Percentiles rank a stretch among this genome's conserved stretches.
phyloP scores from a whole-genome alignment of 1,139 yeast genomes.

The Diutina ranongensis region DNA sequence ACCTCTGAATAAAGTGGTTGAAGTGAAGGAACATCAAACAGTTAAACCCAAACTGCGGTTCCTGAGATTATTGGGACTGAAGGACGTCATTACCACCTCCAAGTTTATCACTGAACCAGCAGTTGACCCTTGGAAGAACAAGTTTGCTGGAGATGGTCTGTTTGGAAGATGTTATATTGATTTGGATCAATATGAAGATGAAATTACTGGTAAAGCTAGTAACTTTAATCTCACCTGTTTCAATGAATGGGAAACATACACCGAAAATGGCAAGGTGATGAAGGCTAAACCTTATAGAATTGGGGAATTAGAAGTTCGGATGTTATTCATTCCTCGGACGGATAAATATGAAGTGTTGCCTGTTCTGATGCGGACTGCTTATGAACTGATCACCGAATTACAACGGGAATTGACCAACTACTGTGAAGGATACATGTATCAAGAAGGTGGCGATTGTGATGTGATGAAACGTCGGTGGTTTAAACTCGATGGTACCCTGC shows the following conservation, averaged over 20 bases:
- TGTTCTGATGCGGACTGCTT: constrained; percentile 48
- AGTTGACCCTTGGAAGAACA: constrained; percentile 43
- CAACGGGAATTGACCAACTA: constrained; percentile 23
- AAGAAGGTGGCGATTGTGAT: constrained; percentile 71
- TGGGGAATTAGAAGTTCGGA: constrained; percentile 58
- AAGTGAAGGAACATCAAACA: constrained; percentile 42
- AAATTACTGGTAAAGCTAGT: constrained; percentile 41
- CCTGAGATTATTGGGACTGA: constrained; percentile 38
- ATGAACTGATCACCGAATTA: constrained; percentile 38
- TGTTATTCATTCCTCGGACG: constrained; percentile 59
- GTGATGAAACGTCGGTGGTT: constrained; percentile 53
- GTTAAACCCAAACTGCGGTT: constrained; percentile 35
- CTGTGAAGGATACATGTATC: constrained; percentile 55
- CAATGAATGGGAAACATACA: constrained; percentile 67
- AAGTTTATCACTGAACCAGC: constrained; percentile 40
- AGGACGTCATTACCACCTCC: constrained; percentile 40
- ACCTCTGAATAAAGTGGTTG: constrained; percentile 42
- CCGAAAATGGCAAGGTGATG: constrained; percentile 8
- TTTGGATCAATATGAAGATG: constrained; percentile 46
- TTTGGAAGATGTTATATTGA: constrained; percentile 68
- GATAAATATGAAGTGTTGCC: constrained; percentile 51
- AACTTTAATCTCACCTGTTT: constrained; percentile 49
- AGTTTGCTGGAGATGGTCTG: constrained; percentile 77
- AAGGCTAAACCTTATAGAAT: constrained; percentile 31
- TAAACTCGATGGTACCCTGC: constrained; percentile 45